Conservation (phyloP, 2,329 filamentous ascomycete species). For the Colletotrichum destructivum region DNA sequence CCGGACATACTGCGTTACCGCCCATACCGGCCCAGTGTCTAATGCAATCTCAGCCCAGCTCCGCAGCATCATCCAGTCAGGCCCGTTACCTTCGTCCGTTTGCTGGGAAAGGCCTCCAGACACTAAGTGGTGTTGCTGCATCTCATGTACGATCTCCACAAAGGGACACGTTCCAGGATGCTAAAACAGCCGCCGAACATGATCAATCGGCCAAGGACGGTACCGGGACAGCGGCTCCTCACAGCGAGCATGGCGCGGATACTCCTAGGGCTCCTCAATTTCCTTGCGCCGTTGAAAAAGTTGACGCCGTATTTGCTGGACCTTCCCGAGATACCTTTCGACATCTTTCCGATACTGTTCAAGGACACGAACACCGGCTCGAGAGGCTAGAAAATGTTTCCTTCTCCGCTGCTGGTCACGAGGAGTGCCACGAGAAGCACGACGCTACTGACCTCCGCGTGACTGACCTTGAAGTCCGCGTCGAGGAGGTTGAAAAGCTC, state of each 20-base stretch:
- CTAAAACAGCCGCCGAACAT: constrained; percentile 24
- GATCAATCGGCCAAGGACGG: constrained; percentile 44
- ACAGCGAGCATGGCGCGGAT: constrained; percentile 46
- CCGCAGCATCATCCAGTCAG: constrained; percentile 66
- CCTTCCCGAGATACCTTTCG: constrained; percentile 57
- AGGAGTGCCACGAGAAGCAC: constrained; percentile 78
- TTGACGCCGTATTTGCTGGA: constrained; percentile 38
- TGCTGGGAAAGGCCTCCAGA: constrained; percentile 68
- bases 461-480: constrained; percentile 76
- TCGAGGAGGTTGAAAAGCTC: constrained; percentile 73
- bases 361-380: constrained; percentile 75
- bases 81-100: constrained; percentile 69
- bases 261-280: constrained; percentile 43
- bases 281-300: constrained; percentile 24
- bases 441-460: constrained; percentile 78
- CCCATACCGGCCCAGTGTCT: constrained; percentile 67
- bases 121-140: constrained; percentile 60
- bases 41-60: constrained; percentile 67
- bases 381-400: constrained; percentile 80
- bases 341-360: constrained; percentile 67
- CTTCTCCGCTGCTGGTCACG: constrained; percentile 76
- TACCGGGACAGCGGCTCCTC: constrained; percentile 47
- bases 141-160: constrained; percentile 52
- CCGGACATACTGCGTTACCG: constrained; percentile 55
- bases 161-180: constrained; percentile 49